These are phyloP conservation scores for Saccharomycopsis sp. DNA, from an alignment of 805 yeast genomes.

Conservation along the genomic window DNA sequence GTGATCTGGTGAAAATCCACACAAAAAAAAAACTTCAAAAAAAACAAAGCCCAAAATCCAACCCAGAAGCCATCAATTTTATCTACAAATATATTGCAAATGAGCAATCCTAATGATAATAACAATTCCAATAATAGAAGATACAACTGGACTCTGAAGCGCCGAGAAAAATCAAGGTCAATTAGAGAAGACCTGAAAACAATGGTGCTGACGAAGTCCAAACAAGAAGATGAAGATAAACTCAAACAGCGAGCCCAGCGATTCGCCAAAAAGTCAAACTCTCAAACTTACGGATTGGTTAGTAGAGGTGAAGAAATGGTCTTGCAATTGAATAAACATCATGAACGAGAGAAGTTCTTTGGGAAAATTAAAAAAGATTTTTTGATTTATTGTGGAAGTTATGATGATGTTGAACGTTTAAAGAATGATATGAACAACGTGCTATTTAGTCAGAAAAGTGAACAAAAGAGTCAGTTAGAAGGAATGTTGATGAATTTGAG, in stretches of 20 bases:
- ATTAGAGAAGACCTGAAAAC: too few species aligned
- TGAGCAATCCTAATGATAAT: too few species aligned
- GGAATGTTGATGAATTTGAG: conserved; percentile 31
- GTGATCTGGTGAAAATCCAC: too few species aligned
- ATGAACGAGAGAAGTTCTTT: conserved; percentile 15
- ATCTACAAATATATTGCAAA: too few species aligned
- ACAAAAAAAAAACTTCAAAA: too few species aligned
- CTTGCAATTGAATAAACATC: conserved; percentile 7
- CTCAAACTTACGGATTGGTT: conserved; percentile 5
- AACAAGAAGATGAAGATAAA: background rate
- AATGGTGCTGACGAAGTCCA: background rate
- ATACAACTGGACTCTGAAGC: too few species aligned
- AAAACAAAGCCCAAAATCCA: too few species aligned
- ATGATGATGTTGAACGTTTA: background rate
- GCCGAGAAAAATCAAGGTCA: too few species aligned
- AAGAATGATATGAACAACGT: background rate
- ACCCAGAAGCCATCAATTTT: too few species aligned
- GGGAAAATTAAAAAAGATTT: conserved; percentile 7
- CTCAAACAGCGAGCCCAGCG: background rate
- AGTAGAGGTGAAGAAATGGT: conserved; percentile 16
- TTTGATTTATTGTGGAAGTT: conserved; percentile 5
- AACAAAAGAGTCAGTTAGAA: conserved; percentile 20
- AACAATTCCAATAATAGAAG: too few species aligned
- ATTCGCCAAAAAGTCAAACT: background rate
- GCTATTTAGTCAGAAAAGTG: background rate